phyloP scores from a whole-genome alignment of 768 basidiomycete genomes.

The Pholiota molesta region DNA sequence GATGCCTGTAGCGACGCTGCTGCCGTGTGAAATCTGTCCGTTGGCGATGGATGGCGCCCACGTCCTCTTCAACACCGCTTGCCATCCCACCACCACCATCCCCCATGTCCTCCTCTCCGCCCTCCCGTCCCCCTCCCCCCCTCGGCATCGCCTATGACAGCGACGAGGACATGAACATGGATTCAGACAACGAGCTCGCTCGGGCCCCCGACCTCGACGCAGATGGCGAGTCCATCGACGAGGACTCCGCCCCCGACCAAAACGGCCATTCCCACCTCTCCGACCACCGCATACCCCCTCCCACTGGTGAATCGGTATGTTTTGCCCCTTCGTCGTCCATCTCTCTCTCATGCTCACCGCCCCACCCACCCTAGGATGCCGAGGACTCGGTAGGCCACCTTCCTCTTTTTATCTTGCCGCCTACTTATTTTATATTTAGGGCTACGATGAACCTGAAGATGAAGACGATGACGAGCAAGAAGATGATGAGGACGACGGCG shows the following conservation, averaged over 20 bases:
- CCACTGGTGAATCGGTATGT: constrained; percentile 45
- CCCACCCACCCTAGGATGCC: constrained; percentile 38
- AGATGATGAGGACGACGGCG: constrained; percentile 68
- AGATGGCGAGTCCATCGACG: constrained; percentile 65
- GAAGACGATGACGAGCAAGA: constrained; percentile 59
- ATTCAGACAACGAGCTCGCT: constrained; percentile 56
- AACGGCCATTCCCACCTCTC: constrained; percentile 36
- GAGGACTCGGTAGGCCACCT: constrained; percentile 60
- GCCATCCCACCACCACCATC: constrained; percentile 37
- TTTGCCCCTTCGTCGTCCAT: constrained; percentile 11
- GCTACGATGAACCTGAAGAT: constrained; percentile 60
- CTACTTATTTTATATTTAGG: constrained; percentile 39
- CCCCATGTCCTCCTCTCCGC: constrained; percentile 33
- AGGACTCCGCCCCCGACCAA: constrained; percentile 43
- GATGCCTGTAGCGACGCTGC: constrained; percentile 57
- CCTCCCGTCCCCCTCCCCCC: constrained; percentile 37
- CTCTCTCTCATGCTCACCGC: constrained; percentile 16
- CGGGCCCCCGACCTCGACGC: constrained; percentile 61
- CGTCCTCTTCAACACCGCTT: constrained; percentile 45
- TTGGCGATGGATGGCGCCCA: constrained; percentile 58
- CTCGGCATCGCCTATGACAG: constrained; percentile 64
- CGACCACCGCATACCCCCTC: constrained; percentile 26
- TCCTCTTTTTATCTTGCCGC: constrained; percentile 19
- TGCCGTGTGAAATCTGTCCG: constrained; percentile 59
- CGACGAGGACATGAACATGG: constrained; percentile 72